Evolutionary conservation across 208 protist genomes (phyloP).

Genomic region (Trypanosomatidae sp.): DNA sequence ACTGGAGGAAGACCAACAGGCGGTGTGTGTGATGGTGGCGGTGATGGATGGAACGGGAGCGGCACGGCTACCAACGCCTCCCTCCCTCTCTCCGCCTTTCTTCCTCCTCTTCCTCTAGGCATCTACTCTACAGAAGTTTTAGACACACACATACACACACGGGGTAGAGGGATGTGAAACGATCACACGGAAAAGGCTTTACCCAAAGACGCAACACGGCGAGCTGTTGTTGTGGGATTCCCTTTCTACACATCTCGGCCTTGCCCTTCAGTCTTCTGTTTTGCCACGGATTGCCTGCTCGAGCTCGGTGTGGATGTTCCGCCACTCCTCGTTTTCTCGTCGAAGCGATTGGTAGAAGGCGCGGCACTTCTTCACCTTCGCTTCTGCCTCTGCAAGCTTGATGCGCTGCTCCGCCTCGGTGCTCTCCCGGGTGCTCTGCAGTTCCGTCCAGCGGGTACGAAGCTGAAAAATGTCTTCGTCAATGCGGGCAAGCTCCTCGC

Average conservation of each 20-base stretch:
- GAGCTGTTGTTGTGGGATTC: background rate
- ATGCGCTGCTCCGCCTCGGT: slow-evolving; percentile 12
- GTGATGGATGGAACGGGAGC: background rate
- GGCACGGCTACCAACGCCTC: background rate
- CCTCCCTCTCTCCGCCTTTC: background rate
- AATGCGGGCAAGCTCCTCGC: slow-evolving; percentile 43
- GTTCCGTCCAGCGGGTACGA: slow-evolving; percentile 17
- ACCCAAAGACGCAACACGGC: background rate
- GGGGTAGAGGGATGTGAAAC: background rate
- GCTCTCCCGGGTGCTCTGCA: slow-evolving; percentile 28
- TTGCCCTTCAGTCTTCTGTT: background rate
- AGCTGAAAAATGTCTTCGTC: slow-evolving; percentile 44
- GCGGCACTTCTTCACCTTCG: slow-evolving; percentile 32
- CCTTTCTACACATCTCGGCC: background rate
- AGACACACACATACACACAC: background rate
- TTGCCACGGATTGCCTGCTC: slow-evolving; percentile 13
- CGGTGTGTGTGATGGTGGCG: background rate
- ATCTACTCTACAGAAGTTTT: background rate
- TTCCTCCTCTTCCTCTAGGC: background rate
- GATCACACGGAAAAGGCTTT: background rate
- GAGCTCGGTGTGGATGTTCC: slow-evolving; percentile 45
- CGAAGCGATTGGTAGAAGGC: slow-evolving; percentile 38
- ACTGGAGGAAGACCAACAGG: too few relatives aligned
- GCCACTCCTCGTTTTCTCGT: slow-evolving; percentile 63
- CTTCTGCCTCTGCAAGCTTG: slow-evolving; percentile 40